Percentiles rank a stretch among this genome's conserved stretches.
Evolutionary conservation across 495 filamentous ascomycete genomes (phyloP).

Genomic region (Sporormia fimetaria): DNA sequence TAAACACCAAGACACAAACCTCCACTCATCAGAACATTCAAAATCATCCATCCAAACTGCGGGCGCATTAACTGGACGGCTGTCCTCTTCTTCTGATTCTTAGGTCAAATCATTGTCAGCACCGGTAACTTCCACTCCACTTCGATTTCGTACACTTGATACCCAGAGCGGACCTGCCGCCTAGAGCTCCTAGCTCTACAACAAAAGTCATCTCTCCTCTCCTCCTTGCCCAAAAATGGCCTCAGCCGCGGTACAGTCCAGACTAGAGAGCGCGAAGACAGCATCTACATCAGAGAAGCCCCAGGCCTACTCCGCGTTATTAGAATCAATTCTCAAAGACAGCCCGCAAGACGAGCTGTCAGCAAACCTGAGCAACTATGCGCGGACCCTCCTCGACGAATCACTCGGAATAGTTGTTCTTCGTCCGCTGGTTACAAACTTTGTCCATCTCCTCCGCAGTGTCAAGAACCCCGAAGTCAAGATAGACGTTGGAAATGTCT

Average conservation of each 20-base stretch:
- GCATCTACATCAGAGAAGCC: slow-evolving; percentile 43
- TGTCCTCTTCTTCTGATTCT: too few relatives aligned
- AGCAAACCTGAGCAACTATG: slow-evolving; percentile 57
- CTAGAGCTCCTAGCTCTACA: too few relatives aligned
- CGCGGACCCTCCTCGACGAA: slow-evolving; percentile 55
- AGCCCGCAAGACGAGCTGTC: slow-evolving; percentile 45
- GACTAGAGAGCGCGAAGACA: slow-evolving; percentile 45
- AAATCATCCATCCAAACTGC: too few relatives aligned
- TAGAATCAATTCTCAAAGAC: slow-evolving; percentile 48
- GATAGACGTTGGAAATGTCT: slow-evolving; percentile 58
- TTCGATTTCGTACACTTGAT: too few relatives aligned
- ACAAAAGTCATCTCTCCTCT: too few relatives aligned
- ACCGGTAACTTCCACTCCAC: too few relatives aligned
- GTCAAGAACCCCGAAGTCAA: slow-evolving; percentile 46
- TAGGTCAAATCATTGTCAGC: too few relatives aligned
- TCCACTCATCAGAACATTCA: too few relatives aligned
- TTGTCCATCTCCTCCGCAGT: slow-evolving; percentile 48
- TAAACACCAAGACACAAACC: too few relatives aligned
- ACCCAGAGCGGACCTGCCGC: too few relatives aligned
- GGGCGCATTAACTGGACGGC: too few relatives aligned
- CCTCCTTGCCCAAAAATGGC: slow-evolving; percentile 37
- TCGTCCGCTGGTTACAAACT: slow-evolving; percentile 56
- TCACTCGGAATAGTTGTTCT: slow-evolving; percentile 63
- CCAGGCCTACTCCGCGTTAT: slow-evolving; percentile 53
- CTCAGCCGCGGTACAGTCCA: slow-evolving; percentile 45